Percentiles rank a stretch among this genome's conserved stretches.
These are phyloP conservation scores for Fusarium odoratissimum DNA, from an alignment of 2,329 filamentous ascomycete genomes.

Conservation along the genomic window DNA sequence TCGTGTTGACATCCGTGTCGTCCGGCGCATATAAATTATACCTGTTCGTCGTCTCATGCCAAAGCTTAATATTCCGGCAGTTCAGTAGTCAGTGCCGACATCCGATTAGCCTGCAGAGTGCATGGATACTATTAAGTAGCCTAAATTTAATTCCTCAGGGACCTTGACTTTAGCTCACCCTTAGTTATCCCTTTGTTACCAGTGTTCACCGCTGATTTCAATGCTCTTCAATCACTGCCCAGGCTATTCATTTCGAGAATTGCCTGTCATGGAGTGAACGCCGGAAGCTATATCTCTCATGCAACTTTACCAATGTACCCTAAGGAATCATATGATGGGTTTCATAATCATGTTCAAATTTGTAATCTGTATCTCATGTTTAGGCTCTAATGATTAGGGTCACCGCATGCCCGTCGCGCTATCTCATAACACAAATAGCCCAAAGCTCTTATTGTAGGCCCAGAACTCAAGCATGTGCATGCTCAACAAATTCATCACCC, in stretches of 20 bases:
- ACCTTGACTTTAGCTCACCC: not conserved
- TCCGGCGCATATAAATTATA: not conserved
- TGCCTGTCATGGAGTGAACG: too few species aligned
- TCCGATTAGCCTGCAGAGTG: not conserved
- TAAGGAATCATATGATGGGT: not conserved
- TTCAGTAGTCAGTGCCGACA: not conserved
- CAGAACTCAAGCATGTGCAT: not conserved
- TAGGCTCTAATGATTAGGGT: rapidly evolving
- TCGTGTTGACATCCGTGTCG: not conserved
- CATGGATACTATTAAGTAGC: not conserved
- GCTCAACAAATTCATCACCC: not conserved
- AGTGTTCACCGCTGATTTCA: not conserved
- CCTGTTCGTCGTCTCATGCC: not conserved
- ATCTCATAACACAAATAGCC: too few species aligned
- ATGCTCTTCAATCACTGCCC: not conserved
- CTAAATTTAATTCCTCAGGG: not conserved
- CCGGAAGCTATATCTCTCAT: too few species aligned
- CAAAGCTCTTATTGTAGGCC: too few species aligned
- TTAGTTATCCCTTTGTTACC: not conserved
- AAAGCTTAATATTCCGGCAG: not conserved
- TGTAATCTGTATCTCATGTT: not conserved
- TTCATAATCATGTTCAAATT: not conserved
- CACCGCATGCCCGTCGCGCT: rapidly evolving
- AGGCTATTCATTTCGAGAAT: not conserved
- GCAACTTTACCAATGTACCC: too few species aligned